These are phyloP conservation scores for Stachybotrys chlorohalonatus DNA, from an alignment of 2,329 filamentous ascomycete genomes.

Conservation along the genomic window DNA sequence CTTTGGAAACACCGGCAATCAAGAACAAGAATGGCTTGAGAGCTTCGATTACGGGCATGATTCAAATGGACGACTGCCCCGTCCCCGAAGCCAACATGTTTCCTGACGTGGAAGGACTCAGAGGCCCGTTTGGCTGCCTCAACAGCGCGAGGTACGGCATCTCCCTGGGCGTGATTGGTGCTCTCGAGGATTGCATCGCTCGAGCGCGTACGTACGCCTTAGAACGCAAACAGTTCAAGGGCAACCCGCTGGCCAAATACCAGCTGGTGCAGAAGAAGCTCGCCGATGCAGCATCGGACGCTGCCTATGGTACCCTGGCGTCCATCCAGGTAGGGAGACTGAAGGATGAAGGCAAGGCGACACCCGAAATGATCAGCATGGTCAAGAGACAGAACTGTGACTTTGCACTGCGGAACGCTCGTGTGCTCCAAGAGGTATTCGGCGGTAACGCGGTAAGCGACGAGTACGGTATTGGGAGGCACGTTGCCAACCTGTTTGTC, in stretches of 20 bases:
- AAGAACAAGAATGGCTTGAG: slow-evolving; percentile 93
- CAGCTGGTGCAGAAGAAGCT: slow-evolving; percentile 98
- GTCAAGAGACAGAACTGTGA: slow-evolving; percentile 98
- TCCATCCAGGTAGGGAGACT: slow-evolving; percentile 84
- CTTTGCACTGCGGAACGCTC: slow-evolving; percentile 68
- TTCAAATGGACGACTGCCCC: slow-evolving; percentile 84
- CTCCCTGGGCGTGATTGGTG: slow-evolving; percentile 86
- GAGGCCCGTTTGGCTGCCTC: slow-evolving; percentile 84
- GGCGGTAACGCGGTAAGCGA: slow-evolving; percentile 97
- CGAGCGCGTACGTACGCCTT: slow-evolving; percentile 80
- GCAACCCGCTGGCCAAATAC: slow-evolving; percentile 89
- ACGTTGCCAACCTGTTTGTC: slow-evolving; percentile 93
- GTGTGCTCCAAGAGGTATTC: slow-evolving; percentile 86
- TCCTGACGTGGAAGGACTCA: slow-evolving; percentile 76
- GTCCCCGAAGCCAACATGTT: slow-evolving; percentile 92
- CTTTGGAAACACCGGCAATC: slow-evolving; percentile 81
- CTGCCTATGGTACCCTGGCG: slow-evolving; percentile 82
- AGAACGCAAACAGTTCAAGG: slow-evolving; percentile 92
- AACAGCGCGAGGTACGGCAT: slow-evolving; percentile 94
- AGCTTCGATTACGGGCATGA: slow-evolving; percentile 95
- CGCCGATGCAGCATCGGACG: slow-evolving; percentile 84
- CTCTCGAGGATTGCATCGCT: slow-evolving; percentile 81
- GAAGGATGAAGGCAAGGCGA: slow-evolving; percentile 81
- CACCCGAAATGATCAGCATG: slow-evolving; percentile 95
- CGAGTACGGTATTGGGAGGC: slow-evolving; percentile 89